These are phyloP conservation scores for Mycena kentingensis DNA, from an alignment of 768 basidiomycete species.

Conservation along the genomic window DNA sequence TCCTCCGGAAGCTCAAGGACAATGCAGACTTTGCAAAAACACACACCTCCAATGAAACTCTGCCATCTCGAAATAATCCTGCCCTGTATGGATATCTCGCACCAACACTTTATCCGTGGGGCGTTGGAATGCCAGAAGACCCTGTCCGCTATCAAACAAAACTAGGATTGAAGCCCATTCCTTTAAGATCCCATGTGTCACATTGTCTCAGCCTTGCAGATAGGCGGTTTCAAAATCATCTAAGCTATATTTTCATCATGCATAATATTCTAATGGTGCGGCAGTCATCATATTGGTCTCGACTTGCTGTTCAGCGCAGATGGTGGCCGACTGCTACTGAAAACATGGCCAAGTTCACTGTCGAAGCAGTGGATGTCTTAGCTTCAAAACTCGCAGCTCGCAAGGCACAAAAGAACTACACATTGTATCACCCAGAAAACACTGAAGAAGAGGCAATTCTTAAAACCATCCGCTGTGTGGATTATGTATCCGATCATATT, in stretches of 20 bases:
- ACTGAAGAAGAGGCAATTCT: too few species aligned
- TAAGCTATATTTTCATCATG: constrained; percentile 16
- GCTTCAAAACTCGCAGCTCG: background rate
- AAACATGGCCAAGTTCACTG: constrained; percentile 5
- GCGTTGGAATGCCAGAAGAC: constrained; percentile 17
- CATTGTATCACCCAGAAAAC: background rate
- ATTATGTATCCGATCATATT: too few species aligned
- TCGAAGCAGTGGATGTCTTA: background rate
- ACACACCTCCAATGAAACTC: background rate
- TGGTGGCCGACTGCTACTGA: constrained; percentile 2
- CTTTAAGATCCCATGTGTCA: background rate
- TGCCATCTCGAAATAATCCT: constrained; percentile 16
- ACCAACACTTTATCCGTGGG: constrained; percentile 11
- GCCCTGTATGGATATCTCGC: constrained; percentile 16
- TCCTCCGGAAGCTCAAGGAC: background rate
- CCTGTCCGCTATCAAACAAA: background rate
- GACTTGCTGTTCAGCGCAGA: background rate
- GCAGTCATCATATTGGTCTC: constrained; percentile 7
- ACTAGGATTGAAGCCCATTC: background rate
- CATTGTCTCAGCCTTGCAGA: constrained; percentile 7
- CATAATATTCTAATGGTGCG: constrained; percentile 17
- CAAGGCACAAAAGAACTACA: background rate
- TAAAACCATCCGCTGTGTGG: too few species aligned
- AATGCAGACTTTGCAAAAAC: background rate
- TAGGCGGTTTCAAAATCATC: constrained; percentile 17